These are phyloP conservation scores for Coniferiporia weirii DNA, from an alignment of 1,284 basidiomycete species.

Conservation along the genomic window DNA sequence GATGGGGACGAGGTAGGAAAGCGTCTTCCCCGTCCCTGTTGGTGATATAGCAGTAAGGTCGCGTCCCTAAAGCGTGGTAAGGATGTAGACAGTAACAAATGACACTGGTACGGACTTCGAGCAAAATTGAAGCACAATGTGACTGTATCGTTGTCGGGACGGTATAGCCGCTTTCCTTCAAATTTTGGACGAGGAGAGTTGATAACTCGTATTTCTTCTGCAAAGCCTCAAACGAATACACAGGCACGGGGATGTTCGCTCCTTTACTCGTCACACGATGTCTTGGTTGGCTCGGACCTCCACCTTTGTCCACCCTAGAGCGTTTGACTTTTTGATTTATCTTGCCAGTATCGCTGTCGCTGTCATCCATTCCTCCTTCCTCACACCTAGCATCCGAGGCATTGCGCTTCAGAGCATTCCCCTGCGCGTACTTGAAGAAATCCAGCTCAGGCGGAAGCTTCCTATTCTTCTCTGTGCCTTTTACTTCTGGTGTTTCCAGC, in stretches of 20 bases:
- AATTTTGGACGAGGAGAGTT: constrained; percentile 55
- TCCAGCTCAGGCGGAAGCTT: constrained; percentile 77
- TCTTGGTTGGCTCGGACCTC: constrained; percentile 30
- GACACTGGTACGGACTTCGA: constrained; percentile 47
- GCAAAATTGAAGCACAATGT: constrained; percentile 65
- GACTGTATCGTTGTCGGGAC: constrained; percentile 72
- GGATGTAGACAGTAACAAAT: background rate
- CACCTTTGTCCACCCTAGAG: constrained; percentile 26
- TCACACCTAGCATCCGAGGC: constrained; percentile 25
- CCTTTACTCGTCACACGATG: constrained; percentile 72
- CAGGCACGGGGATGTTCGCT: constrained; percentile 50
- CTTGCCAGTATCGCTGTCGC: constrained; percentile 25
- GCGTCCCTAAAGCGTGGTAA: constrained; percentile 30
- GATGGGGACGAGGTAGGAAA: constrained; percentile 83
- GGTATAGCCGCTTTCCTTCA: constrained; percentile 52
- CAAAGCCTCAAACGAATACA: constrained; percentile 56
- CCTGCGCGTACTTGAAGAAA: constrained; percentile 81
- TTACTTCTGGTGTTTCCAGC: background rate
- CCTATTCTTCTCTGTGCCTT: constrained; percentile 21
- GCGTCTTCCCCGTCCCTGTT: constrained; percentile 92
- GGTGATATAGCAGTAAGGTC: constrained; percentile 91
- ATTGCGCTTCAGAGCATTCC: constrained; percentile 41
- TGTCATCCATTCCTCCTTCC: constrained; percentile 20
- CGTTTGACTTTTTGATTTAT: constrained; percentile 29
- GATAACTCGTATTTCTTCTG: constrained; percentile 51